Conservation (phyloP, 2,329 filamentous ascomycete species). For the Thelonectria blattea region DNA sequence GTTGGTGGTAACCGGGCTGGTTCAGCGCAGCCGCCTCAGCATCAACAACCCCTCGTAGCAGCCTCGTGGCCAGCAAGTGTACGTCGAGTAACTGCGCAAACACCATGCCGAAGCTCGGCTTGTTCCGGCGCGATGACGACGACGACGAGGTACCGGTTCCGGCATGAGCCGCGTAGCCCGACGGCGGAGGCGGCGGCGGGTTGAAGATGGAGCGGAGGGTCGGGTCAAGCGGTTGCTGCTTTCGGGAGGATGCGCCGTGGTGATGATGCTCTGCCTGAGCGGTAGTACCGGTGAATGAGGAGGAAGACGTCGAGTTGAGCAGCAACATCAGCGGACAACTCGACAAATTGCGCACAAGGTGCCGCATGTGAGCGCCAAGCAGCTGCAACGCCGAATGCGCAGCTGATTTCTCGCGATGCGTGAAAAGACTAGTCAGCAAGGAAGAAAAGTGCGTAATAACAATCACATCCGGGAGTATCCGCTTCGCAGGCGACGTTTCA, state of each 20-base stretch:
- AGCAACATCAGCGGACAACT: conserved; percentile 58
- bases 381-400: conserved; percentile 57
- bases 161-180: conserved; percentile 20
- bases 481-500: background rate
- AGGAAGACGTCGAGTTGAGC: conserved; percentile 55
- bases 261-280: conserved; percentile 7
- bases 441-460: conserved; percentile 61
- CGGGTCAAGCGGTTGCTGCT: conserved; percentile 41
- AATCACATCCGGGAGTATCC: conserved; percentile 51
- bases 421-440: conserved; percentile 59
- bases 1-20: too few species aligned
- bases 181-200: conserved; percentile 38
- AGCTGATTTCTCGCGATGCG: conserved; percentile 50
- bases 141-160: conserved; percentile 17
- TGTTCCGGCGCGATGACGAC: conserved; percentile 44
- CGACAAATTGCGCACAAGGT: conserved; percentile 49
- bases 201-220: conserved; percentile 60
- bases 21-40: conserved; percentile 40
- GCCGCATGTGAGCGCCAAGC: conserved; percentile 55
- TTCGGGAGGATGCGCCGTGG: background rate
- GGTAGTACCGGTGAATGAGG: background rate
- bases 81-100: conserved; percentile 62
- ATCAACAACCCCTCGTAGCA: conserved; percentile 50
- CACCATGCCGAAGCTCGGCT: conserved; percentile 59
- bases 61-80: conserved; percentile 57